Evolutionary conservation across 2,329 filamentous ascomycete genomes (phyloP).

Genomic region (Lasiodiplodia hormozganensis): DNA sequence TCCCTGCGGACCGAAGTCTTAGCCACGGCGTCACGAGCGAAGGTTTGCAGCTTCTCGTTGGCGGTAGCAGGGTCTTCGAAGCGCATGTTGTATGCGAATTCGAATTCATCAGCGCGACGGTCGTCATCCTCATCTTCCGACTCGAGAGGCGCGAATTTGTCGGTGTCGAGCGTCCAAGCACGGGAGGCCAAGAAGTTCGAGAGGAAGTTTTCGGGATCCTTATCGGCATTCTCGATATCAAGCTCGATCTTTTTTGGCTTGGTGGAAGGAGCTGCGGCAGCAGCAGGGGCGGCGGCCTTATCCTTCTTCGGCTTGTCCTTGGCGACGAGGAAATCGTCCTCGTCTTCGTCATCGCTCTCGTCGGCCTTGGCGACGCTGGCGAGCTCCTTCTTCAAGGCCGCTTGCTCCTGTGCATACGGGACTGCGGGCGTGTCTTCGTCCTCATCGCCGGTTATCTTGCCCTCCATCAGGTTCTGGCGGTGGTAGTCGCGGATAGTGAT

Average conservation of each 20-base stretch:
- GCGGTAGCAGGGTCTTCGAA: constrained; percentile 91
- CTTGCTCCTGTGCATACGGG: constrained; percentile 90
- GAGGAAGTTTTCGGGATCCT: constrained; percentile 90
- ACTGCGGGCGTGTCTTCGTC: constrained; percentile 64
- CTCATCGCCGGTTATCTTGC: constrained; percentile 66
- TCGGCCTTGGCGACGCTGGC: constrained; percentile 67
- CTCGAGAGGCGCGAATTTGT: constrained; percentile 81
- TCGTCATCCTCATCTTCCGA: constrained; percentile 86
- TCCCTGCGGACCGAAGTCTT: constrained; percentile 87
- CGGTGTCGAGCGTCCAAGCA: constrained; percentile 78
- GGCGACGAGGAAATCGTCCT: constrained; percentile 76
- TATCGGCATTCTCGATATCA: constrained; percentile 76
- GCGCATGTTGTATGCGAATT: constrained; percentile 92
- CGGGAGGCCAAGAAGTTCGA: constrained; percentile 93
- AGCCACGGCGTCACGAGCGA: constrained; percentile 84
- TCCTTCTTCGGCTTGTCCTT: constrained; percentile 57
- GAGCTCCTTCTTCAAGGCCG: constrained; percentile 77
- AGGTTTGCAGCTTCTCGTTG: constrained; percentile 86
- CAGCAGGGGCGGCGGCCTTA: background rate
- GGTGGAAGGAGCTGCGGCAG: constrained; percentile 38
- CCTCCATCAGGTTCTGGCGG: constrained; percentile 82
- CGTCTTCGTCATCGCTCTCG: constrained; percentile 55
- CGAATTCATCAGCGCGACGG: constrained; percentile 80
- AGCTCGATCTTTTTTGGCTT: constrained; percentile 52
- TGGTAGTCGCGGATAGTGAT: constrained; percentile 91